Evolutionary conservation across 73 alveolate species (phyloP).

Genomic region (Tetrahymena thermophila): DNA sequence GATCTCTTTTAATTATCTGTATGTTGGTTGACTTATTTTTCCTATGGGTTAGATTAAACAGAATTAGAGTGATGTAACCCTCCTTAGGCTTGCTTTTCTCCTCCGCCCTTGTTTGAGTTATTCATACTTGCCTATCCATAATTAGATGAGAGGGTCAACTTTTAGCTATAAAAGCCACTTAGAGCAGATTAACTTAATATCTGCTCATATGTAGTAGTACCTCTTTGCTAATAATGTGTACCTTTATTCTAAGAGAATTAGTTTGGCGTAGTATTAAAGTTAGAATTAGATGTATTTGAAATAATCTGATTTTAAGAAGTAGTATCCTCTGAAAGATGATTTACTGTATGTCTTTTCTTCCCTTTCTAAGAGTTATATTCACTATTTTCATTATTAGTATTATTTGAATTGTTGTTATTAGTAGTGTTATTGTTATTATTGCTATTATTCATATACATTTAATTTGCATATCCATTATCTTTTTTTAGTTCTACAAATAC

Average conservation of each 20-base stretch:
- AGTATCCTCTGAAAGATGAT: background rate
- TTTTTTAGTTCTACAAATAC: background rate
- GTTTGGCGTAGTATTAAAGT: background rate
- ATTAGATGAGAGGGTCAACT: background rate
- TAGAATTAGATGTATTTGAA: background rate
- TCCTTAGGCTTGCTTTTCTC: background rate
- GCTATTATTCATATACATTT: background rate
- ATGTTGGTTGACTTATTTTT: background rate
- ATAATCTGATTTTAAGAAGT: background rate
- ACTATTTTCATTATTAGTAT: background rate
- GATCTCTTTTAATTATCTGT: background rate
- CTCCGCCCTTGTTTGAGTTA: background rate
- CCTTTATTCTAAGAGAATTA: background rate
- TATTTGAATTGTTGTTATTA: background rate
- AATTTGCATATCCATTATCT: background rate
- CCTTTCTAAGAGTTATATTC: background rate
- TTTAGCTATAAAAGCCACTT: background rate
- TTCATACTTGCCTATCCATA: background rate
- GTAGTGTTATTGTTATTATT: background rate
- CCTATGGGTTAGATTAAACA: background rate
- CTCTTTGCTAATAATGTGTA: background rate
- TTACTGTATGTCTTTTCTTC: background rate
- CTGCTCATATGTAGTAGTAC: background rate
- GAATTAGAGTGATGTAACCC: background rate
- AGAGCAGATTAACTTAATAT: background rate